Percentiles rank a stretch among this genome's conserved stretches.
These are phyloP conservation scores for Quercus agrifolia DNA, from an alignment of 306 rosid species.

Conservation along the genomic window DNA sequence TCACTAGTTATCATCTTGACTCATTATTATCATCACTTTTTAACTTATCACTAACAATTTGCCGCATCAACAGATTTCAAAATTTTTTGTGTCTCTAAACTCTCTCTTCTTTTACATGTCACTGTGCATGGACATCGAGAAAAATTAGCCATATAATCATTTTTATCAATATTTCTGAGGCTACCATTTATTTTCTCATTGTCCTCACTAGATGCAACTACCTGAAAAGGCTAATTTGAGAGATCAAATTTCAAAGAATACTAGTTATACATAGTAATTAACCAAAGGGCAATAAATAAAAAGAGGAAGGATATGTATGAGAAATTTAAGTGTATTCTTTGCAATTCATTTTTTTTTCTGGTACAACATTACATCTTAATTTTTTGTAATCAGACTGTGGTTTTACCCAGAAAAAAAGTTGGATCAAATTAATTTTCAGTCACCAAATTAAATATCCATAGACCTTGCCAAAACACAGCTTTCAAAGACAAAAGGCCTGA, in stretches of 20 bases:
- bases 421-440: conserved; percentile 8
- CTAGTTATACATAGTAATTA: too few relatives aligned
- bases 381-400: not conserved
- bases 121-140: too few relatives aligned
- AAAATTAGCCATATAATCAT: too few relatives aligned
- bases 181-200: too few relatives aligned
- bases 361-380: not conserved
- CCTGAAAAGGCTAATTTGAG: not conserved
- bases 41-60: too few relatives aligned
- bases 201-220: too few relatives aligned
- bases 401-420: not conserved
- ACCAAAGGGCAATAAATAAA: not conserved
- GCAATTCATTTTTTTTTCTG: not conserved
- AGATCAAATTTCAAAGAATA: not conserved
- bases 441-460: not conserved
- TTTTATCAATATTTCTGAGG: too few relatives aligned
- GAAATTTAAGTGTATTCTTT: not conserved
- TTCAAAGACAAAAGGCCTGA: conserved; percentile 8
- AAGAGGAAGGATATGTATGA: not conserved
- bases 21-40: too few relatives aligned
- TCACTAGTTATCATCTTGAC: too few relatives aligned
- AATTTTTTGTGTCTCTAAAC: too few relatives aligned
- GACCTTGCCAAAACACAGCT: not conserved
- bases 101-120: too few relatives aligned
- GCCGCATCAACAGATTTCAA: too few relatives aligned